Base-by-base conservation (phyloP, 2,329 filamentous ascomycete genomes). In the Penicillium concentricum region DNA sequence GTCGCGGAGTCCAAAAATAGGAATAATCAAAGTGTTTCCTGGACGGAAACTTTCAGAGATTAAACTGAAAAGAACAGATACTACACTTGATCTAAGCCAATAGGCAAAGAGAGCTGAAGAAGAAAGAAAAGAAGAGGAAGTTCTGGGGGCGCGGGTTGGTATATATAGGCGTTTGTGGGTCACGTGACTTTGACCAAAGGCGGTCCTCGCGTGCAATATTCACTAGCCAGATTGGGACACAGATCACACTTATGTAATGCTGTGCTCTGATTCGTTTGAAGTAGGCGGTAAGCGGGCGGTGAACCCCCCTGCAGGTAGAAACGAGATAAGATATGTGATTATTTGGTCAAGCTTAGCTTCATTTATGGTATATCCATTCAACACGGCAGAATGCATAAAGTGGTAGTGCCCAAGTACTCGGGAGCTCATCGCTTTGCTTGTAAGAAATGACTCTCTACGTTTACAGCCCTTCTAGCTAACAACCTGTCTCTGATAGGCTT, bases 1-100 rank as follows among this genome's bases (percentile, higher is more conserved):
- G 69, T 72, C 76, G 67, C 82, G 62, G 57, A 65, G 54, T 74
- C 63, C 80, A 90, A 89, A 87, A 89, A 92, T 90, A 83, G 81
- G 87, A 85, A 84, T 90, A 92, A 92, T 90, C 87, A 84, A 80
- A 81, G 82, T 84, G 81, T 80, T 79, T 79, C 81, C 85, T 81
- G 80, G 89, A 84, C 38, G 85, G 82, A 80, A 81, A 82, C 83
- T 91, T 89, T 88, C 88, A 92, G 88, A 88, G 87, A 91, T 91
- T 91, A 92, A 91, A 91, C 89, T 92, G 87, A 90, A 89, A 91
- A 92, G 88, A 92, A 92, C 90, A 93, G 91, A 93, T 91, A 91
- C 88, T 91, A 90, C 87, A 91, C 87, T 90, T 91, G 88, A 91
- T 91, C 88, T 90, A 89, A 89, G 85, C 85, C 76, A 75, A 80